A percentile compares a stretch with the other conserved stretches of the same genome.
Conservation (phyloP, 1,284 basidiomycete genomes). For the Tilletia horrida region DNA sequence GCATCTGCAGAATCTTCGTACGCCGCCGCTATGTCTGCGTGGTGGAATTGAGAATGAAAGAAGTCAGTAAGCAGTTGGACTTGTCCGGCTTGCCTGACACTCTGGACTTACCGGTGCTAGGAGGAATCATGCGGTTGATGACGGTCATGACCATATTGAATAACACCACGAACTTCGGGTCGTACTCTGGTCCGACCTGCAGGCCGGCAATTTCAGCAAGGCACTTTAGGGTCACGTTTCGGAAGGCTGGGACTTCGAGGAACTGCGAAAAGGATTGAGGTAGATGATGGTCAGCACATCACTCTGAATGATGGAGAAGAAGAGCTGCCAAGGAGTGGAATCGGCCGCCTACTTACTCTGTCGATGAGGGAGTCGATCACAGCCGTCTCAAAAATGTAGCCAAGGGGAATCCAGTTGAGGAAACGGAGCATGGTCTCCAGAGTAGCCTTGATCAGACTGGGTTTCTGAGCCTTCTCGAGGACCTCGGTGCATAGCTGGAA, state of each 20-base stretch:
- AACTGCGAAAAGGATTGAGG: slow-evolving; percentile 62
- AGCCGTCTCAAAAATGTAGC: slow-evolving; percentile 97
- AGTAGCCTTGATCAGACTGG: slow-evolving; percentile 89
- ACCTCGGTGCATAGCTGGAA: slow-evolving; percentile 66
- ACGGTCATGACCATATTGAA: slow-evolving; percentile 68
- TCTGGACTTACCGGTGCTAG: slow-evolving; percentile 66
- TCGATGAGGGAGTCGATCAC: slow-evolving; percentile 91
- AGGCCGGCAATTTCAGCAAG: slow-evolving; percentile 83
- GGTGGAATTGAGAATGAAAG: neutral
- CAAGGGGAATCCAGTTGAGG: slow-evolving; percentile 98
- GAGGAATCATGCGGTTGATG: slow-evolving; percentile 58
- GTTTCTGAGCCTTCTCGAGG: slow-evolving; percentile 94
- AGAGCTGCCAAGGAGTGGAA: too few relatives aligned
- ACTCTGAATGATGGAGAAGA: neutral
- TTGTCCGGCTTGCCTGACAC: neutral
- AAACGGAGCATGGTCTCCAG: slow-evolving; percentile 93
- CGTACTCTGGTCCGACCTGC: slow-evolving; percentile 95
- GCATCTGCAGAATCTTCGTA: slow-evolving; percentile 86
- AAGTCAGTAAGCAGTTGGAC: neutral
- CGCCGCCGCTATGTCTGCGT: slow-evolving; percentile 74
- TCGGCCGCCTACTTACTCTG: slow-evolving; percentile 36
- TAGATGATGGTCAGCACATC: neutral
- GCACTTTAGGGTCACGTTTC: slow-evolving; percentile 95
- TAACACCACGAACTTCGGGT: slow-evolving; percentile 93
- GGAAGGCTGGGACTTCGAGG: slow-evolving; percentile 92